A percentile compares a stretch with the other conserved stretches of the same genome.
phyloP scores from a whole-genome alignment of 73 alveolate genomes.

The Effrenium voratum region DNA sequence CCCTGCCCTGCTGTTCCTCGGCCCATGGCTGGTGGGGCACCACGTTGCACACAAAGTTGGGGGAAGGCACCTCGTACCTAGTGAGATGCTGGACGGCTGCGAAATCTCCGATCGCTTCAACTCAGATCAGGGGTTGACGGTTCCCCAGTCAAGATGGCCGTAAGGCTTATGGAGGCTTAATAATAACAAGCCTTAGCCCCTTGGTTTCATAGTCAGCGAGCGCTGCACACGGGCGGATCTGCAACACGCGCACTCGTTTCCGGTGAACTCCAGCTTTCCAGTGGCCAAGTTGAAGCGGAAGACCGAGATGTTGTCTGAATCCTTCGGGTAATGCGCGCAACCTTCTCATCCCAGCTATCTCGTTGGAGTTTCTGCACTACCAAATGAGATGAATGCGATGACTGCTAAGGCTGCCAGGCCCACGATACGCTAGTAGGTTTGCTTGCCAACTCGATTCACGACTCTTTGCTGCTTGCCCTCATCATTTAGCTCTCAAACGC shows the following conservation, averaged over 20 bases:
- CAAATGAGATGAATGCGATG: too few relatives aligned
- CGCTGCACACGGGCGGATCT: too few relatives aligned
- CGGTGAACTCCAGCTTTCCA: conserved; percentile 89
- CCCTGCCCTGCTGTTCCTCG: neutral
- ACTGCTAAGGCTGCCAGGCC: too few relatives aligned
- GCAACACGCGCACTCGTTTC: conserved; percentile 35
- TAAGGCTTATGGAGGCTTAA: too few relatives aligned
- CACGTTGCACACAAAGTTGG: conserved; percentile 90
- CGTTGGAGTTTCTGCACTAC: too few relatives aligned
- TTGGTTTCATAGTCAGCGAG: too few relatives aligned
- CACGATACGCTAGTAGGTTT: neutral
- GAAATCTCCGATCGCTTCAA: neutral
- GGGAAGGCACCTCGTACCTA: conserved; percentile 93
- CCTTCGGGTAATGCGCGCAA: too few relatives aligned
- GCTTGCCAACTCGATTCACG: neutral
- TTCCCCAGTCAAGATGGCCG: too few relatives aligned
- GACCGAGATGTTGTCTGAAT: conserved; percentile 84
- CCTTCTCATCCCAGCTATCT: neutral
- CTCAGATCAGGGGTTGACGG: too few relatives aligned
- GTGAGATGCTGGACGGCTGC: neutral
- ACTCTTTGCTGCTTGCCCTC: too few relatives aligned
- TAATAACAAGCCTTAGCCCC: too few relatives aligned
- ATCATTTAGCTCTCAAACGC: too few relatives aligned
- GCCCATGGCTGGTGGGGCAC: conserved; percentile 54
- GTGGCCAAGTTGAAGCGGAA: conserved; percentile 90